Base-by-base conservation (phyloP, 768 basidiomycete genomes). In the Wakefieldia striispora region DNA sequence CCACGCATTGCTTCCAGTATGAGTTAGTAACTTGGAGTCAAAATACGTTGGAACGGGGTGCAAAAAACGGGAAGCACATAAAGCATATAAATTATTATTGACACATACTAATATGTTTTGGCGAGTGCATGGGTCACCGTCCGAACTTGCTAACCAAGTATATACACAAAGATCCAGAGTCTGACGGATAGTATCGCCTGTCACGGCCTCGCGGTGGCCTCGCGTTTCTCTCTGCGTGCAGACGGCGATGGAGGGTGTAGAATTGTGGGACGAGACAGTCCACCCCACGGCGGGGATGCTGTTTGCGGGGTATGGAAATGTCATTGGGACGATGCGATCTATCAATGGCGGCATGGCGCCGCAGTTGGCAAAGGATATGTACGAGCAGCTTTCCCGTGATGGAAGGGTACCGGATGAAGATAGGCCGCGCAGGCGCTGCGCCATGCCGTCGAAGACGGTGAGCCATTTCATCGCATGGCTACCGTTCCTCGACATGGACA, bases 271-370 rank as follows among this genome's bases (percentile, higher is more conserved):
- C 13, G 74, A 74, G 46, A 65, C 62, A 0, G 54, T 75, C 3
- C 75, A 76, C 59, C 55, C 77, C 11, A 69, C 76, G 3, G 72
- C 69, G 4, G 73, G 69, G 1, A 70, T 77, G 68, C 51, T 72
- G 31, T 49, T 59, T 11, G 58, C 53, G 1, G 68, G 67, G 12
- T 69, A 56, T 53, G 33, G 41, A 34, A 56, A 63, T n/a, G 72
- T 69, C 7, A 65, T 76, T 31, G 76, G 63, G 2, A 76, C 74
- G n/a, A n/a, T n/a, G 72, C 75, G 75, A 74, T 68, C 65, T 10
- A 70, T 75, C 26, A 48, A 44, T 17, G 75, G 75, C 50, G 55
- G 58, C 1, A 64, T 70, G 43, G 74, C 65, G 2, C 66, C 72
- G 8, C 14, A 47, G 13, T 47, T 75, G 48, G 64, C 71, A 16